Evolutionary conservation across 768 basidiomycete genomes (phyloP).

Genomic region (Hygrophorus pudorinus): DNA sequence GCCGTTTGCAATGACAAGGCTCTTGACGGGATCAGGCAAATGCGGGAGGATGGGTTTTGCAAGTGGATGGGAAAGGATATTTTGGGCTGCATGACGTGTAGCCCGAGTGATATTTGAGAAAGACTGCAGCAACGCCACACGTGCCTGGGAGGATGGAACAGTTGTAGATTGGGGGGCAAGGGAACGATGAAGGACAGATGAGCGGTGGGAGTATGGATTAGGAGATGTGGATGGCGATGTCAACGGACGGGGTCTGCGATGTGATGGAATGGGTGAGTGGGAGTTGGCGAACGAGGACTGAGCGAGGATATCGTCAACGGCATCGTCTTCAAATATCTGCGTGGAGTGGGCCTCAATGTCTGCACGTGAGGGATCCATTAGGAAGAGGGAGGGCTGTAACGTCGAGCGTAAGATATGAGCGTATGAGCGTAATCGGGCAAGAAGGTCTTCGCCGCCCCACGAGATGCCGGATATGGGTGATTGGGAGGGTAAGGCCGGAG

Average conservation of each 20-base stretch:
- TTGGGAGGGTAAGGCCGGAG: constrained; percentile 34
- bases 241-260: constrained; percentile 64
- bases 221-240: constrained; percentile 27
- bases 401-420: constrained; percentile 78
- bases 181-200: constrained; percentile 76
- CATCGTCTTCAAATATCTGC: constrained; percentile 75
- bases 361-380: constrained; percentile 86
- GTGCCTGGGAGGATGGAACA: constrained; percentile 51
- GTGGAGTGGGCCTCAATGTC: constrained; percentile 90
- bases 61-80: constrained; percentile 89
- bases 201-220: constrained; percentile 53
- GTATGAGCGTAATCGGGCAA: constrained; percentile 66
- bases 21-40: constrained; percentile 87
- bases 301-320: constrained; percentile 78
- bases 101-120: constrained; percentile 92
- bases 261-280: constrained; percentile 76
- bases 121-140: constrained; percentile 79
- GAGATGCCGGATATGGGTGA: constrained; percentile 37
- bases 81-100: constrained; percentile 88
- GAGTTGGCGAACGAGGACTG: constrained; percentile 70
- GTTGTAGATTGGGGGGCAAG: constrained; percentile 46
- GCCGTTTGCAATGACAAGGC: constrained; percentile 81
- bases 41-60: constrained; percentile 95
- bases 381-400: constrained; percentile 76
- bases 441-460: constrained; percentile 85